phyloP scores from a whole-genome alignment of 1,284 basidiomycete genomes.

The Sanghuangporus baumii region DNA sequence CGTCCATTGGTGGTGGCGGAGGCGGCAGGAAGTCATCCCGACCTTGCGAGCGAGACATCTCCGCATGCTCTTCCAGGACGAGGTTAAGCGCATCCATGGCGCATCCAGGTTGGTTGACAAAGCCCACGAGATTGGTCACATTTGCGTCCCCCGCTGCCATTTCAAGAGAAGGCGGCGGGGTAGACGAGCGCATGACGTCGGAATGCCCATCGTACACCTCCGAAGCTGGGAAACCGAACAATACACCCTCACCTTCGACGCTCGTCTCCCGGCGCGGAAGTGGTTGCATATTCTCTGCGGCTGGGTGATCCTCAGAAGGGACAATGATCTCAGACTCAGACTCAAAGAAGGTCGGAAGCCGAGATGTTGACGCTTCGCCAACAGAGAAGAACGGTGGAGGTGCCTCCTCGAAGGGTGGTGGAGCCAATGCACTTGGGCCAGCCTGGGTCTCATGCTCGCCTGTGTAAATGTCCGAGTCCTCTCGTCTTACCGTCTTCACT shows the following conservation, averaged over 20 bases:
- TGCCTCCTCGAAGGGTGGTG: constrained; percentile 74
- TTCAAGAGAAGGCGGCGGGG: constrained; percentile 67
- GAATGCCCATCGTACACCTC: constrained; percentile 77
- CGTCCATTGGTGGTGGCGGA: constrained; percentile 76
- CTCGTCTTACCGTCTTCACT: constrained; percentile 55
- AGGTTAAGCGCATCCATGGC: constrained; percentile 55
- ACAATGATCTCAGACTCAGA: constrained; percentile 68
- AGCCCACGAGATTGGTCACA: constrained; percentile 56
- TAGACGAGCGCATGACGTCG: constrained; percentile 49
- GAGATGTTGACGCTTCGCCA: constrained; percentile 51
- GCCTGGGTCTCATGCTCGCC: constrained; percentile 65
- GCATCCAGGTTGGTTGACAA: constrained; percentile 42
- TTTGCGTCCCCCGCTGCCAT: constrained; percentile 62
- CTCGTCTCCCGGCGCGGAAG: constrained; percentile 26
- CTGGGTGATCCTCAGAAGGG: constrained; percentile 38
- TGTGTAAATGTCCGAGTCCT: constrained; percentile 53
- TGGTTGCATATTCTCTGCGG: constrained; percentile 28
- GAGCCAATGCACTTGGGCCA: constrained; percentile 67
- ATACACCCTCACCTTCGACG: constrained; percentile 63
- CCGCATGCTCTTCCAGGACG: constrained; percentile 47
- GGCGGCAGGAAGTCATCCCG: constrained; percentile 35
- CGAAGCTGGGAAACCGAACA: constrained; percentile 62
- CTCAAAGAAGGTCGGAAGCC: constrained; percentile 70
- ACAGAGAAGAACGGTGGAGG: constrained; percentile 71
- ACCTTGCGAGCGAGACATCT: constrained; percentile 11